These are phyloP conservation scores for Heterobasidion occidentale DNA, from an alignment of 1,284 basidiomycete species.

Conservation along the genomic window DNA sequence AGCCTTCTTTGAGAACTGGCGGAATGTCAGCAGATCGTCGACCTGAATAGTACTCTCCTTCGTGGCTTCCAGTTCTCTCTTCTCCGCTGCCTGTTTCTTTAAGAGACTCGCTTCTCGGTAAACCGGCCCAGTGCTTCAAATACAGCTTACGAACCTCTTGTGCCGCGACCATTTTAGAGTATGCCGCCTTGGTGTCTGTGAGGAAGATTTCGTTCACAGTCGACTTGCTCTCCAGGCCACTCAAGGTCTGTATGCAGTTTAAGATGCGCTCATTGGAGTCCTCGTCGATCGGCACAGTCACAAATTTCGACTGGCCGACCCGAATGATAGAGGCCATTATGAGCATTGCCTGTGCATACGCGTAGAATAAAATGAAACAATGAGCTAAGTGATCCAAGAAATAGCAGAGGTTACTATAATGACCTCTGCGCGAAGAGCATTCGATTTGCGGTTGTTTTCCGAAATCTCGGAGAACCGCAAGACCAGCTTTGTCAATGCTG, in stretches of 20 bases:
- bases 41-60: conserved; percentile 80
- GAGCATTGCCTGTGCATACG: conserved; percentile 73
- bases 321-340: conserved; percentile 98
- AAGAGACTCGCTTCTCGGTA: conserved; percentile 12
- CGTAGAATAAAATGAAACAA: not conserved
- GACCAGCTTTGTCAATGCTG: conserved; percentile 89
- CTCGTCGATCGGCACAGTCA: conserved; percentile 91
- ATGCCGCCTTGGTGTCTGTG: conserved; percentile 88
- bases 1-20: conserved; percentile 91
- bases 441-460: conserved; percentile 51
- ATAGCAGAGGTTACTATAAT: not conserved
- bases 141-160: conserved; percentile 61
- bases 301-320: conserved; percentile 95
- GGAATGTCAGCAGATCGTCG: conserved; percentile 89
- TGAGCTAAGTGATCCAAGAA: not conserved
- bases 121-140: not conserved
- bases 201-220: conserved; percentile 85
- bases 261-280: conserved; percentile 96
- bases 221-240: conserved; percentile 57
- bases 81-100: conserved; percentile 78
- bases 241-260: conserved; percentile 93
- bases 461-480: conserved; percentile 70
- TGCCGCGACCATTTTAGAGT: conserved; percentile 88
- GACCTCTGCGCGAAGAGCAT: conserved; percentile 83
- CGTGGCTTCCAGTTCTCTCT: conserved; percentile 74